A percentile compares a stretch with the other conserved stretches of the same genome.
phyloP scores from a whole-genome alignment of 2,329 filamentous ascomycete species.

The Aspergillus versicolor region DNA sequence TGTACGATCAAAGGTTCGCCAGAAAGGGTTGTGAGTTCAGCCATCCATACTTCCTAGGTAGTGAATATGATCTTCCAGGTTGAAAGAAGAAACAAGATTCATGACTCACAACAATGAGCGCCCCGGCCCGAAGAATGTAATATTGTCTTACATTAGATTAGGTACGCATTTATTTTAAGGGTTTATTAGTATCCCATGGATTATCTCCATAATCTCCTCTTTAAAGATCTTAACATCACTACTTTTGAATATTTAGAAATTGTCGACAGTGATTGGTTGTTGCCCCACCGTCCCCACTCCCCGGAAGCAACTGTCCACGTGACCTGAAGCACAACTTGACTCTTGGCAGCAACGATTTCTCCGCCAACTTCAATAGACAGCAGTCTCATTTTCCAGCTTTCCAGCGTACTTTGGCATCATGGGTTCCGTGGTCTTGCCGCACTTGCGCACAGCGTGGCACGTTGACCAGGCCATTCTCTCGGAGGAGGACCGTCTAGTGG shows the following conservation, averaged over 20 bases:
- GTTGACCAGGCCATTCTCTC: slow-evolving; percentile 93
- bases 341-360: not conserved
- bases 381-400: not conserved
- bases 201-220: too few relatives aligned
- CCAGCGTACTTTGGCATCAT: slow-evolving; percentile 37
- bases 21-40: not conserved
- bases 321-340: not conserved
- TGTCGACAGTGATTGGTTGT: too few relatives aligned
- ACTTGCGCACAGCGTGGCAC: slow-evolving; percentile 91
- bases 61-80: too few relatives aligned
- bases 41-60: not conserved
- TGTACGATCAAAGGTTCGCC: not conserved
- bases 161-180: too few relatives aligned
- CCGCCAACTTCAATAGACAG: not conserved
- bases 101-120: too few relatives aligned
- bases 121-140: too few relatives aligned
- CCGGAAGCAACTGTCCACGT: not conserved
- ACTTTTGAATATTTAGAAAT: too few relatives aligned
- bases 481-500: slow-evolving; percentile 78
- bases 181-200: too few relatives aligned
- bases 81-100: too few relatives aligned
- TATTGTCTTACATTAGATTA: too few relatives aligned
- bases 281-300: too few relatives aligned
- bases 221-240: too few relatives aligned
- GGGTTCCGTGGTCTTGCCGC: slow-evolving; percentile 89